Evolutionary conservation across 1,139 yeast genomes (phyloP).

Genomic region (Nematodospora anomalae): DNA sequence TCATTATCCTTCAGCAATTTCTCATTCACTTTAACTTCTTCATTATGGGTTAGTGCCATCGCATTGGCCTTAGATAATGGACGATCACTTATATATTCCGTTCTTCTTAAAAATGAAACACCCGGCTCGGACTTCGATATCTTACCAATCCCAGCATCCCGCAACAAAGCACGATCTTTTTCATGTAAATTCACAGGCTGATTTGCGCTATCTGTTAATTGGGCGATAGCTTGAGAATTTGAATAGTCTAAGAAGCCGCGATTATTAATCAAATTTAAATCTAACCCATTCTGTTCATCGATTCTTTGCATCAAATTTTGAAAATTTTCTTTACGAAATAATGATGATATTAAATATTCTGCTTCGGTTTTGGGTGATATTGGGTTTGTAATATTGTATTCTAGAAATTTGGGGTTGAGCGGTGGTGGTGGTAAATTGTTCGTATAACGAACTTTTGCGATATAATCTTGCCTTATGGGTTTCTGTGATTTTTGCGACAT

Average conservation of each 20-base stretch:
- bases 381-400: conserved; percentile 46
- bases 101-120: conserved; percentile 88
- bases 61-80: conserved; percentile 22
- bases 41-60: conserved; percentile 13
- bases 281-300: conserved; percentile 76
- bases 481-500: conserved; percentile 31
- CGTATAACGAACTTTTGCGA: conserved; percentile 81
- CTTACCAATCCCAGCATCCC: conserved; percentile 68
- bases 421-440: conserved; percentile 94
- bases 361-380: conserved; percentile 50
- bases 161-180: conserved; percentile 69
- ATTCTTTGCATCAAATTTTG: conserved; percentile 63
- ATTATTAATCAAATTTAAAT: conserved; percentile 66
- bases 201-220: conserved; percentile 12
- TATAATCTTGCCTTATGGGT: conserved; percentile 75
- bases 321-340: conserved; percentile 77
- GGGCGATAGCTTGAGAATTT: conserved; percentile 6
- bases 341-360: conserved; percentile 66
- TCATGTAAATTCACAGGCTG: conserved; percentile 58
- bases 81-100: conserved; percentile 76
- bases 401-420: conserved; percentile 81
- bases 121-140: conserved; percentile 54
- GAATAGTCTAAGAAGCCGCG: conserved; percentile 57
- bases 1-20: conserved; percentile 15
- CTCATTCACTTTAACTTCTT: conserved; percentile 18